Percentiles rank a stretch among this genome's conserved stretches.
These are phyloP conservation scores for Parafenestella ontariensis DNA, from an alignment of 2,329 filamentous ascomycete genomes.

Conservation along the genomic window DNA sequence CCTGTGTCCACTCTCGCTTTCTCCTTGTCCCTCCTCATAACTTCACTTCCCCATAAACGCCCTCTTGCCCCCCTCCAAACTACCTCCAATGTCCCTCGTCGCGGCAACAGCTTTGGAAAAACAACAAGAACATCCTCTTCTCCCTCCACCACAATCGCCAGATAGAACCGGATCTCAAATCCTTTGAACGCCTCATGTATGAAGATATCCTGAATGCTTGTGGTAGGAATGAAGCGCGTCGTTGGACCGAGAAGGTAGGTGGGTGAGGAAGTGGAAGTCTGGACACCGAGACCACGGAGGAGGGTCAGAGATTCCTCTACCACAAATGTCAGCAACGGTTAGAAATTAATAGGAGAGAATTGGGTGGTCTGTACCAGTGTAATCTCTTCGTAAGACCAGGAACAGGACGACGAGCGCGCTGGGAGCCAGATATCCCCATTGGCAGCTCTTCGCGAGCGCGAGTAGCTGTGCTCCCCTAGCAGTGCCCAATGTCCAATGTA, in stretches of 20 bases:
- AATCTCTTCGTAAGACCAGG: slow-evolving; percentile 56
- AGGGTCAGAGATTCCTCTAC: slow-evolving; percentile 84
- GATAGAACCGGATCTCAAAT: slow-evolving; percentile 88
- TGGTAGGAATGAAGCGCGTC: slow-evolving; percentile 86
- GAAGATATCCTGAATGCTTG: slow-evolving; percentile 89
- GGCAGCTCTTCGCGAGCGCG: slow-evolving; percentile 47
- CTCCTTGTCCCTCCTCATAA: not conserved
- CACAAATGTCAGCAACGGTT: slow-evolving; percentile 22
- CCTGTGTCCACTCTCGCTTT: not conserved
- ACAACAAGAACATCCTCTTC: slow-evolving; percentile 93
- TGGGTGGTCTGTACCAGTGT: slow-evolving; percentile 55
- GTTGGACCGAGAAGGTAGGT: slow-evolving; percentile 70
- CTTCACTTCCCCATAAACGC: slow-evolving; percentile 75
- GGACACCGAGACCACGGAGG: slow-evolving; percentile 86
- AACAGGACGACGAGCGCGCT: slow-evolving; percentile 52
- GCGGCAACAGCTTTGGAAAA: slow-evolving; percentile 82
- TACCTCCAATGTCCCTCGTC: slow-evolving; percentile 76
- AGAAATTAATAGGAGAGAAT: not conserved
- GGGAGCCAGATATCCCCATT: slow-evolving; percentile 53
- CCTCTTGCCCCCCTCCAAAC: slow-evolving; percentile 88
- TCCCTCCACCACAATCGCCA: slow-evolving; percentile 87
- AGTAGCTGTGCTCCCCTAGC: slow-evolving; percentile 30
- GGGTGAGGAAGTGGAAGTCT: slow-evolving; percentile 76
- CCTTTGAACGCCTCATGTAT: slow-evolving; percentile 95
- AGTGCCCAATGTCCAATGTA: slow-evolving; percentile 12